A percentile compares a stretch with the other conserved stretches of the same genome.
phyloP scores from a whole-genome alignment of 768 basidiomycete genomes.

The Leccinellum albellum region DNA sequence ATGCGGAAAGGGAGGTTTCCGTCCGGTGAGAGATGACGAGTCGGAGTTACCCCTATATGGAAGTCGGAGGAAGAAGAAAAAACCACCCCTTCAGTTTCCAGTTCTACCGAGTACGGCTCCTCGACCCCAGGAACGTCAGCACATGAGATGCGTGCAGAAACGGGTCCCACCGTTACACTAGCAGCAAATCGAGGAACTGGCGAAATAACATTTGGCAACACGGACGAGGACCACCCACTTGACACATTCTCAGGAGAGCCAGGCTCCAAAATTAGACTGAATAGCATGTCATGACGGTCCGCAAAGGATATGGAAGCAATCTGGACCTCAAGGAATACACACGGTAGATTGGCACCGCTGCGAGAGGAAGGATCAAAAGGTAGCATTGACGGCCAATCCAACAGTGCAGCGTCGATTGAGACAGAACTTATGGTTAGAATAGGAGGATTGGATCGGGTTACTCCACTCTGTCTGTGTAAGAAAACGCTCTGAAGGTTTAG shows the following conservation, averaged over 20 bases:
- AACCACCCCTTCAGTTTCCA: constrained; percentile 52
- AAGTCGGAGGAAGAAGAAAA: constrained; percentile 44
- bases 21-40: constrained; percentile 18
- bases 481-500: constrained; percentile 41
- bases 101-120: constrained; percentile 50
- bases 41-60: constrained; percentile 20
- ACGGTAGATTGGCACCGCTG: constrained; percentile 57
- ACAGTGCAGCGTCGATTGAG: constrained; percentile 36
- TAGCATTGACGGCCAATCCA: constrained; percentile 62
- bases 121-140: constrained; percentile 35
- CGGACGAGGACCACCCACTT: constrained; percentile 1
- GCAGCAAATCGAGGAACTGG: constrained; percentile 50
- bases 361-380: constrained; percentile 8
- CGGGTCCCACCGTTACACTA: constrained; percentile 46
- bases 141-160: constrained; percentile 51
- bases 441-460: constrained; percentile 24
- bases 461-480: constrained; percentile 42
- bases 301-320: constrained; percentile 46
- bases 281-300: constrained; percentile 52
- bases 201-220: constrained; percentile 31
- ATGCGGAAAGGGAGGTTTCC: constrained; percentile 45
- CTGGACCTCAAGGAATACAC: constrained; percentile 45
- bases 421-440: constrained; percentile 34
- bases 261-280: constrained; percentile 32
- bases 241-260: constrained; percentile 13